phyloP scores from a whole-genome alignment of 2,329 filamentous ascomycete species.

The Alternaria arborescens region DNA sequence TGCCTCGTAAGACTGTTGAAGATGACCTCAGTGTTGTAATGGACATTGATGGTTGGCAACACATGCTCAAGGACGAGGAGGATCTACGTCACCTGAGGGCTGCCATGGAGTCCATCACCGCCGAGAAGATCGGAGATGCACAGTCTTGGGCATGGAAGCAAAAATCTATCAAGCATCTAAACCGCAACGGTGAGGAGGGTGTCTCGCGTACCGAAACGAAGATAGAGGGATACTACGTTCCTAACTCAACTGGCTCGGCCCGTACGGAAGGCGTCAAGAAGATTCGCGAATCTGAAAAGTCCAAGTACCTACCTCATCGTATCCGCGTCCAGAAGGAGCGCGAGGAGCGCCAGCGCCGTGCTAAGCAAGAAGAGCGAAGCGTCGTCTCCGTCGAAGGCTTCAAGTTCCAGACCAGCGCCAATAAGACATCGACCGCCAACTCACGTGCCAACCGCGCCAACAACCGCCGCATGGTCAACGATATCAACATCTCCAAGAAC shows the following conservation, averaged over 20 bases:
- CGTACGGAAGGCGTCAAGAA: conserved; percentile 94
- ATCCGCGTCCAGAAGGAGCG: conserved; percentile 93
- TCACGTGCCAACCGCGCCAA: conserved; percentile 95
- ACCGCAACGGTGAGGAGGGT: conserved; percentile 65
- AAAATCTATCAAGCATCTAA: conserved; percentile 75
- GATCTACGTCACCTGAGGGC: conserved; percentile 66
- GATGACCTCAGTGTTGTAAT: conserved; percentile 70
- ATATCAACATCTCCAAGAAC: conserved; percentile 90
- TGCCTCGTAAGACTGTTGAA: conserved; percentile 70
- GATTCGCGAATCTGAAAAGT: conserved; percentile 97
- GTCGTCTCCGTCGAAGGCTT: conserved; percentile 47
- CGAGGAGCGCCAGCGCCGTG: conserved; percentile 85
- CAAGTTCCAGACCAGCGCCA: conserved; percentile 74
- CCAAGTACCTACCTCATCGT: conserved; percentile 95
- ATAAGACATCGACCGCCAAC: conserved; percentile 83
- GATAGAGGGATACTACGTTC: conserved; percentile 79
- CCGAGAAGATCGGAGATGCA: conserved; percentile 64
- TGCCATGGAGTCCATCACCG: conserved; percentile 57
- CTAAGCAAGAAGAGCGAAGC: conserved; percentile 66
- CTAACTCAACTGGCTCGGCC: conserved; percentile 84
- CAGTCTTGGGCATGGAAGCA: conserved; percentile 75
- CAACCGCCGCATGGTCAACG: conserved; percentile 91
- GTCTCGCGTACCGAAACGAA: conserved; percentile 61
- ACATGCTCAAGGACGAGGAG: conserved; percentile 73
- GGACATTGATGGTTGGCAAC: conserved; percentile 76